A percentile compares a stretch with the other conserved stretches of the same genome.
Conservation (phyloP, 306 rosid species). For the Begonia fuchsioides region DNA sequence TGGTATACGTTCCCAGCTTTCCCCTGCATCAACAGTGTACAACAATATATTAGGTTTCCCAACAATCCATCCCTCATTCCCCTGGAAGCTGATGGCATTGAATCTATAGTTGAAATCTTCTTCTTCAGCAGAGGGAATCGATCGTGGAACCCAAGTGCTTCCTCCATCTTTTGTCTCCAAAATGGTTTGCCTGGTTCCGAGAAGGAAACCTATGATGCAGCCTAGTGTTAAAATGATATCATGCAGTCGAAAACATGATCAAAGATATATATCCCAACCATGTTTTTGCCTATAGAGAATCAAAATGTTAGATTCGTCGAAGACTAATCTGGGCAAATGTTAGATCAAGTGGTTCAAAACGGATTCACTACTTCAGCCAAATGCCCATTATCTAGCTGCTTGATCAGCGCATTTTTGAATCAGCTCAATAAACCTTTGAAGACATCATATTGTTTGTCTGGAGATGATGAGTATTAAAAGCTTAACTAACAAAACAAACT, state of each 20-base stretch:
- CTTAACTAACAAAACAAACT: background rate
- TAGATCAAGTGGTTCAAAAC: background rate
- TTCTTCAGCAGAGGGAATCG: slow-evolving; percentile 90
- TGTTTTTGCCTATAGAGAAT: no score
- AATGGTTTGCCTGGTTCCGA: slow-evolving; percentile 82
- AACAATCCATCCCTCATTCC: slow-evolving; percentile 93
- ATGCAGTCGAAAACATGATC: no score
- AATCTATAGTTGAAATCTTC: slow-evolving; percentile 93
- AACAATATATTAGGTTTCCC: slow-evolving; percentile 84
- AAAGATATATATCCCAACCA: no score
- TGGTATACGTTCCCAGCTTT: slow-evolving; percentile 84
- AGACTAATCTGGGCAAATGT: no score
- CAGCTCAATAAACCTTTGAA: no score
- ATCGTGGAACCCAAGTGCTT: slow-evolving; percentile 67
- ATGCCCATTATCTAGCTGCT: no score
- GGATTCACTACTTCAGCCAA: background rate
- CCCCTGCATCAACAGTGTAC: slow-evolving; percentile 81
- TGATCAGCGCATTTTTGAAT: no score
- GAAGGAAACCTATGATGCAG: slow-evolving; percentile 50
- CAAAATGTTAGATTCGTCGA: background rate
- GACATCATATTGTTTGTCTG: no score
- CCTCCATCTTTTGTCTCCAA: slow-evolving; percentile 96
- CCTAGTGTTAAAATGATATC: slow-evolving; percentile 4
- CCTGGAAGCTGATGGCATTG: slow-evolving; percentile 80
- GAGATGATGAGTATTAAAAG: background rate